Evolutionary conservation across 345 rosid species (phyloP).

Genomic region (Eucalyptus pauciflora): DNA sequence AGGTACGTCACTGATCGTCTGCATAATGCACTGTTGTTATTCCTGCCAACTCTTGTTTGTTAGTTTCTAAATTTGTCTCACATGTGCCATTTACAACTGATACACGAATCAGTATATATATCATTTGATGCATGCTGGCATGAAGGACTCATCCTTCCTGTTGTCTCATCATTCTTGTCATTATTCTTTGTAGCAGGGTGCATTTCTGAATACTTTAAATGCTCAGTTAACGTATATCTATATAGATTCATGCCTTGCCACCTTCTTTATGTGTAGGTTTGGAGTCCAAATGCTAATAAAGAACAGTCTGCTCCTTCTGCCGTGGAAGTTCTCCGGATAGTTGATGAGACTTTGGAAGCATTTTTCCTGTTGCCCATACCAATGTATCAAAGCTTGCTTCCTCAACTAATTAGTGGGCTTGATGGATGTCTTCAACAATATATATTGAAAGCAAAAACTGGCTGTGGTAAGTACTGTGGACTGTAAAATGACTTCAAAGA

Average conservation of each 20-base stretch:
- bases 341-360: constrained; percentile 88
- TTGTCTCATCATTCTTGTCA: not conserved
- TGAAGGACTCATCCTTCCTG: not conserved
- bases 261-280: constrained; percentile 29
- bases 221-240: not conserved
- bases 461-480: constrained; percentile 55
- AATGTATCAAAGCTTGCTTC: constrained; percentile 66
- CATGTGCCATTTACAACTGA: not conserved
- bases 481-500: not conserved
- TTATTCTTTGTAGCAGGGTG: not conserved
- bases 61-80: not conserved
- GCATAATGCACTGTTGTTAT: not conserved
- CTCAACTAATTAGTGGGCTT: constrained; percentile 62
- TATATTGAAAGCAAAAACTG: constrained; percentile 67
- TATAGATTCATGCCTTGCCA: not conserved
- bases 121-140: not conserved
- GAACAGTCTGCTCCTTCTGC: constrained; percentile 75
- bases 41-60: not conserved
- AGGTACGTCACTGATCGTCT: constrained; percentile 25
- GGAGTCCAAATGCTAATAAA: constrained; percentile 73
- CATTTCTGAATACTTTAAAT: not conserved
- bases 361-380: constrained; percentile 88
- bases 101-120: not conserved
- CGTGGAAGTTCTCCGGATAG: constrained; percentile 70
- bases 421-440: constrained; percentile 78